Evolutionary conservation across 2,329 filamentous ascomycete species (phyloP).

Genomic region (Ophiostoma pallidulum): DNA sequence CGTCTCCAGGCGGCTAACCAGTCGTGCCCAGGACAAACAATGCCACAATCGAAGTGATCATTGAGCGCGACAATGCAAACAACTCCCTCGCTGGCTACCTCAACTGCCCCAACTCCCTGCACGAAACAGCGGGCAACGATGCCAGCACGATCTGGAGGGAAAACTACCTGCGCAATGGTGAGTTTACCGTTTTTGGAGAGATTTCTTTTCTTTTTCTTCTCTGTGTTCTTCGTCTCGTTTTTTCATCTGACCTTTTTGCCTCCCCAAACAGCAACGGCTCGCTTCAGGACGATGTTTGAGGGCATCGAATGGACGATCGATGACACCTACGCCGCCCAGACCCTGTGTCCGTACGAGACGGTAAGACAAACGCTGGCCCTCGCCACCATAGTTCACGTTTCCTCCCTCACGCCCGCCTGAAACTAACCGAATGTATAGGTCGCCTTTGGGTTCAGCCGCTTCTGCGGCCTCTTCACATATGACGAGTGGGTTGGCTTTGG

Average conservation of each 20-base stretch:
- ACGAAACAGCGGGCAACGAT: conserved; percentile 40
- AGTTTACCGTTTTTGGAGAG: conserved; percentile 12
- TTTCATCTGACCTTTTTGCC: conserved; percentile 5
- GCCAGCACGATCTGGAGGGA: conserved; percentile 50
- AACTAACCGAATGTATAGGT: no score
- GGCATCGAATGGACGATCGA: conserved; percentile 54
- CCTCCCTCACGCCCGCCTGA: not conserved
- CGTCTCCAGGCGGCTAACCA: no score
- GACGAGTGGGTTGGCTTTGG: conserved; percentile 65
- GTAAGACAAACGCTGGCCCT: no score
- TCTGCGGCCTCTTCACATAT: conserved; percentile 66
- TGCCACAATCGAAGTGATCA: conserved; percentile 61
- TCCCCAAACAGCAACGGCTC: conserved; percentile 39
- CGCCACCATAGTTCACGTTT: no score
- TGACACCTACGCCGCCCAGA: conserved; percentile 60
- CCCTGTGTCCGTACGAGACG: conserved; percentile 68
- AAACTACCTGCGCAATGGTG: conserved; percentile 54
- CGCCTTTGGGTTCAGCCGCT: conserved; percentile 64
- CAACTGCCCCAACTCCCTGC: conserved; percentile 53
- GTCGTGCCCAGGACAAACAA: conserved; percentile 52
- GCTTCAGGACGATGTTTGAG: conserved; percentile 46
- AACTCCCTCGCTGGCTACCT: conserved; percentile 61
- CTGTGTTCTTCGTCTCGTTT: not conserved
- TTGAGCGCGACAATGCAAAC: conserved; percentile 55
- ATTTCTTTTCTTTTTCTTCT: conserved; percentile 8